Evolutionary conservation across 345 rosid species (phyloP), one percentile per base, ranked within the genome.

Genomic region (Pelargonium nanum): DNA sequence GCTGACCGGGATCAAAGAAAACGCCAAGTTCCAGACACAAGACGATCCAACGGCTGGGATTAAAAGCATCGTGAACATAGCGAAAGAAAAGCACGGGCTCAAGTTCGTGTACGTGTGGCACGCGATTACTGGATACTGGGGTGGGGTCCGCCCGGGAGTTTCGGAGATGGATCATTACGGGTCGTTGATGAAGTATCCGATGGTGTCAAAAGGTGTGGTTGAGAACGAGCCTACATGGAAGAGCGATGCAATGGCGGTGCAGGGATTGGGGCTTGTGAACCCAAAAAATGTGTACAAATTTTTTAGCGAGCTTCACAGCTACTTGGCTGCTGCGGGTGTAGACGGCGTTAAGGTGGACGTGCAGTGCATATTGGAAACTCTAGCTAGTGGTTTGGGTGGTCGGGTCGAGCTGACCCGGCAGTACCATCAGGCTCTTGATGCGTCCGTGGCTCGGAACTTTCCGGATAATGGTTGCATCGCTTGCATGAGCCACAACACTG

Each of bases 51-150:
- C 70, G 19, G 55, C 57, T 15, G 98, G 98, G 69, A 87, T 92
- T 0, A 83, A 85, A 75, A 83, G 67, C 73, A 87, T 85, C 1
- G 98, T 85, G 1, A 73, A 80, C 19, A 68, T 81, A 1, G 87
- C 95, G 0, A 92, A 86, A 66, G 58, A 80, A 28, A 85, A 78
- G 56, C 68, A 86, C 67, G 95, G 93, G 62, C 62, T 92, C 26
- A 87, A 84, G 19, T 83, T 81, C 26, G 96, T 89, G 48, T 92
- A 92, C 61, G 93, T 92, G 19, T 92, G 98, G 98, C 98, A 92
- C 56, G 96, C 98, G 5, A 92, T 92, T 13, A 84, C 89, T 0
- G 98, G 98, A 50, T 92, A 92, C 45, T 92, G 98, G 98, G 98
- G 98, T 4, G 98, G 98, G 61, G 95, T 92, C 66, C 76, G 82